phyloP scores from a whole-genome alignment of 768 basidiomycete species.

The Macrocybe gigantea region DNA sequence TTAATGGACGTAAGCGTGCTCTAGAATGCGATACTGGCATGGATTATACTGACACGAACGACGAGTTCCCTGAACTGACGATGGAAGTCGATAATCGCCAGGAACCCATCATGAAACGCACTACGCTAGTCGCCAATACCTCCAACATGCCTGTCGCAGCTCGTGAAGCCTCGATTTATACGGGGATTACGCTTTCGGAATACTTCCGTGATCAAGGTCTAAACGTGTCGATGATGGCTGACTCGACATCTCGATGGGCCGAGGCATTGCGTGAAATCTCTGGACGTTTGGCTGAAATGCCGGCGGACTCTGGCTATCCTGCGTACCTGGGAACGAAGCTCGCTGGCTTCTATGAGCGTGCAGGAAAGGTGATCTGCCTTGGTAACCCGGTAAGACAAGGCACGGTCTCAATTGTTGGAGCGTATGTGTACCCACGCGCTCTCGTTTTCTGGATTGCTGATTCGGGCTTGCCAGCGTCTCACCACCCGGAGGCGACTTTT shows the following conservation, averaged over 20 bases:
- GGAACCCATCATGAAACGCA: constrained; percentile 99
- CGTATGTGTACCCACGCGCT: constrained; percentile 52
- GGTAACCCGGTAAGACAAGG: constrained; percentile 86
- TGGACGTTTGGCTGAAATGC: constrained; percentile 99
- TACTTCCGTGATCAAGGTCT: constrained; percentile 99
- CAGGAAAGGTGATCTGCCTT: constrained; percentile 90
- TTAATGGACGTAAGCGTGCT: constrained; percentile 74
- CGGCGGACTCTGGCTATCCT: constrained; percentile 98
- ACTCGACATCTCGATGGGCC: constrained; percentile 98
- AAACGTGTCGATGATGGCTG: constrained; percentile 99
- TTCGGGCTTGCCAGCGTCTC: constrained; percentile 64
- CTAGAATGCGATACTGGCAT: neutral
- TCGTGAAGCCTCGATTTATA: constrained; percentile 98
- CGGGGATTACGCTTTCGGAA: constrained; percentile 97
- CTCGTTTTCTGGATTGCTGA: constrained; percentile 2
- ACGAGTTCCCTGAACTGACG: constrained; percentile 81
- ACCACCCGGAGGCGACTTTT: constrained; percentile 98
- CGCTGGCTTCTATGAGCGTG: constrained; percentile 97
- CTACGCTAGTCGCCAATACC: constrained; percentile 96
- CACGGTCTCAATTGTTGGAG: constrained; percentile 97
- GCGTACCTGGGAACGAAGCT: constrained; percentile 95
- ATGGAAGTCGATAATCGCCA: constrained; percentile 89
- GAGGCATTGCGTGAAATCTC: constrained; percentile 99
- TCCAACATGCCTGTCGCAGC: constrained; percentile 99
- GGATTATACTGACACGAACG: constrained; percentile 3